Percentiles rank a stretch among this genome's conserved stretches.
Conservation (phyloP, 345 rosid species). For the Pistacia integerrima region DNA sequence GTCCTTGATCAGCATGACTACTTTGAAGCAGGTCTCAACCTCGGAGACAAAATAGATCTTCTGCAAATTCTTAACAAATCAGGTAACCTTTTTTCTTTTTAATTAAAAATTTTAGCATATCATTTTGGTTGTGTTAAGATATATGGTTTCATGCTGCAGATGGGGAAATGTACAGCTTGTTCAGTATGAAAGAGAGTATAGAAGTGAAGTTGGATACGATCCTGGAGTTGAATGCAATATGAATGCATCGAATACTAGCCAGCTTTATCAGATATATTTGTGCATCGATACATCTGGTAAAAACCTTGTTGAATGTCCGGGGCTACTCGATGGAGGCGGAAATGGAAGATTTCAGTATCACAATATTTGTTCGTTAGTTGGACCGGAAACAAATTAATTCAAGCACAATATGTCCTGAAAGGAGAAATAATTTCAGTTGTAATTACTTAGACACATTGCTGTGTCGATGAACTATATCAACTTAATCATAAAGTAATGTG, state of each 20-base stretch:
- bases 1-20: background rate
- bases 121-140: too few species aligned
- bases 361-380: too few species aligned
- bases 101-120: background rate
- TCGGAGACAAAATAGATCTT: background rate
- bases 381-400: too few species aligned
- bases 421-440: too few species aligned
- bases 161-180: background rate
- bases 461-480: too few species aligned
- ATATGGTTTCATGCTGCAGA: too few species aligned
- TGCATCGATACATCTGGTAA: background rate
- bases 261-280: background rate
- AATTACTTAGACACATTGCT: too few species aligned
- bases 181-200: background rate
- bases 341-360: too few species aligned
- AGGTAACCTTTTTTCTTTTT: conserved; percentile 1
- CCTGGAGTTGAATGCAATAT: conserved; percentile 1
- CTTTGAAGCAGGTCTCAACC: background rate
- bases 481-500: too few species aligned
- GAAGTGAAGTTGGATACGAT: background rate
- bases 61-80: conserved; percentile 4
- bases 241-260: background rate
- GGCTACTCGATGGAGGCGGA: background rate
- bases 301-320: background rate
- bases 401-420: too few species aligned